Conservation (phyloP, 345 rosid species). For the Firmiana major region DNA sequence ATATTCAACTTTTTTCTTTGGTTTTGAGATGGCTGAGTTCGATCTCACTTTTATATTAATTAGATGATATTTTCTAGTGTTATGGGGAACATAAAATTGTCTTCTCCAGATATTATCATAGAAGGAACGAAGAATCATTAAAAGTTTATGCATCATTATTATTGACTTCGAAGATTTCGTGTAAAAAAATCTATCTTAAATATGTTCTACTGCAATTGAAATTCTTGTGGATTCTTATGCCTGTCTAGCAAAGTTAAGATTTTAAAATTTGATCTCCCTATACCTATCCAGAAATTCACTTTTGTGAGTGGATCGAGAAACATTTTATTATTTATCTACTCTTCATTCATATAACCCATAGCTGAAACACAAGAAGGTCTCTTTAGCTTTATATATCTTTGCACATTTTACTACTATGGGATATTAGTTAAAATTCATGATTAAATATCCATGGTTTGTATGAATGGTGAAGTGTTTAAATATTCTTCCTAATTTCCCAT, state of each 20-base stretch:
- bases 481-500: not conserved
- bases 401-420: not conserved
- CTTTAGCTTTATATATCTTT: constrained; percentile 5
- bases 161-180: not conserved
- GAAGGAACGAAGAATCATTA: not conserved
- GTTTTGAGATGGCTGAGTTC: not conserved
- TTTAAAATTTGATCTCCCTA: constrained; percentile 8
- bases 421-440: not conserved
- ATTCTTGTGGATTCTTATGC: not conserved
- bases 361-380: constrained; percentile 8
- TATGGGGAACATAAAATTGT: not conserved
- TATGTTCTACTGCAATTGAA: not conserved
- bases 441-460: not conserved
- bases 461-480: not conserved
- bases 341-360: not conserved
- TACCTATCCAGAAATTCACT: constrained; percentile 7
- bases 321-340: not conserved
- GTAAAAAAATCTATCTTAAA: constrained; percentile 2
- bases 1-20: not conserved
- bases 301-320: constrained; percentile 18
- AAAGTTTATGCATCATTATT: not conserved
- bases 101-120: not conserved
- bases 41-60: not conserved
- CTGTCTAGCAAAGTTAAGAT: constrained; percentile 19
- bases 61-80: not conserved